Evolutionary conservation across 208 protist species (phyloP), one percentile per base, ranked within the genome.

Genomic region (Leishmania martiniquensis): DNA sequence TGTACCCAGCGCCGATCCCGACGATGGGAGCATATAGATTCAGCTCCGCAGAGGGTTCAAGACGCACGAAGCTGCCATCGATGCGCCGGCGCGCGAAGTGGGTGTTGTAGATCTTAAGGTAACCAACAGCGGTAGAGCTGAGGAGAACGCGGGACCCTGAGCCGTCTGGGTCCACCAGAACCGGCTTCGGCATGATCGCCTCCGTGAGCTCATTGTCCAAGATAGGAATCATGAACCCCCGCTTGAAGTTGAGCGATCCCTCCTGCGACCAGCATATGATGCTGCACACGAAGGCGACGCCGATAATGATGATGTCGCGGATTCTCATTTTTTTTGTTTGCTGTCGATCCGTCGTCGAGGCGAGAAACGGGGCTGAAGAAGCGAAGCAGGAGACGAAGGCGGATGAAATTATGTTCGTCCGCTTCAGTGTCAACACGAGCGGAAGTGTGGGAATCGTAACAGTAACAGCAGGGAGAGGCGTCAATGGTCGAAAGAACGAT

Each of bases 211-310:
- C 87, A 47, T 70, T 37, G 54, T 89, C 88, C 12, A 60, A 65
- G 29, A 94, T 70, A 12, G 79, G 54, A 32, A 97, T 89, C 47
- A 84, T 85, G 74, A 96, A 96, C 22, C 85, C 84, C 17, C 82
- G 83, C 76, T 89, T 88, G 39, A 96, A 87, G 49, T 80, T 84
- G 54, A 97, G 57, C 37, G 88, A 81, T 39, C 89, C 88, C 60
- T 97, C 92, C 75, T 95, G 94, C 29, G 83, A 89, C 92, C 94
- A 97, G 51, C 83, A 89, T 71, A 96, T 87, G 65, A 96, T 93
- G 75, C 85, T 93, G 80, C 87, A 91, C 62, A 92, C 63, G 52
- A 95, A 83, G 34, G 91, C 90, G 47, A 94, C 85, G 34, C 69
- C 69, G 4, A 96, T 76, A 73, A 97, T 92, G 29, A 91, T 72